A percentile compares a stretch with the other conserved stretches of the same genome.
These are phyloP conservation scores for Eutrema yunnanense DNA, from an alignment of 345 rosid genomes.

Conservation along the genomic window DNA sequence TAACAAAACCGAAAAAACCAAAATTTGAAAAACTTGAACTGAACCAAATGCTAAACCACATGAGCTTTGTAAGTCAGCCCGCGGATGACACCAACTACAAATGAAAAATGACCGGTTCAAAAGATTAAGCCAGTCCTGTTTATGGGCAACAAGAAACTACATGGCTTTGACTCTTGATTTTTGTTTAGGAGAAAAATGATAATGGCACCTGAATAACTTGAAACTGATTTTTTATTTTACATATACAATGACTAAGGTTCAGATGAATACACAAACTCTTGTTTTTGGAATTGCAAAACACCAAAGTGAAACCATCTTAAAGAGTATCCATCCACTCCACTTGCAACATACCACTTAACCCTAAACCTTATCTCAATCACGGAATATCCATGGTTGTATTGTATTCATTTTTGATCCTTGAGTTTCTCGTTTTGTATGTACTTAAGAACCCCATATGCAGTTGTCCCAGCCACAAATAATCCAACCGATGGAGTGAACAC, in stretches of 20 bases:
- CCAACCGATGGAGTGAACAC: slow-evolving; percentile 72
- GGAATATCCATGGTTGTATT: not conserved
- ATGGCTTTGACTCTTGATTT: not conserved
- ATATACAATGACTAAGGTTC: slow-evolving; percentile 6
- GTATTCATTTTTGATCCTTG: slow-evolving; percentile 43
- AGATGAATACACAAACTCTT: slow-evolving; percentile 1
- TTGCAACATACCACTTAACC: not conserved
- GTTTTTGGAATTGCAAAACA: not conserved
- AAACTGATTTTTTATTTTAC: not conserved
- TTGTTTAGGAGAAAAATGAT: not conserved
- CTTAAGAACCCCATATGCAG: slow-evolving; percentile 52
- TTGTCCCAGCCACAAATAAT: slow-evolving; percentile 76
- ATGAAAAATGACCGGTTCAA: not conserved
- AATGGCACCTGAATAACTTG: not conserved
- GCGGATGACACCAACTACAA: too few relatives aligned
- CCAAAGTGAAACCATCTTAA: not conserved
- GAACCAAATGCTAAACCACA: not conserved
- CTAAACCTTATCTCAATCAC: not conserved
- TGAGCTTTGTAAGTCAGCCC: too few relatives aligned
- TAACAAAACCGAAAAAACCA: too few relatives aligned
- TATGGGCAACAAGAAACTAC: not conserved
- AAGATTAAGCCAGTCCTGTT: not conserved
- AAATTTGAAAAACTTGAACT: not conserved
- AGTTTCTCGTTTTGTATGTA: slow-evolving; percentile 76
- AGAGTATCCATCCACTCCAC: not conserved